Base-by-base conservation (phyloP, 163 green algal genomes). In the Chlamydomonas reinhardtii region DNA sequence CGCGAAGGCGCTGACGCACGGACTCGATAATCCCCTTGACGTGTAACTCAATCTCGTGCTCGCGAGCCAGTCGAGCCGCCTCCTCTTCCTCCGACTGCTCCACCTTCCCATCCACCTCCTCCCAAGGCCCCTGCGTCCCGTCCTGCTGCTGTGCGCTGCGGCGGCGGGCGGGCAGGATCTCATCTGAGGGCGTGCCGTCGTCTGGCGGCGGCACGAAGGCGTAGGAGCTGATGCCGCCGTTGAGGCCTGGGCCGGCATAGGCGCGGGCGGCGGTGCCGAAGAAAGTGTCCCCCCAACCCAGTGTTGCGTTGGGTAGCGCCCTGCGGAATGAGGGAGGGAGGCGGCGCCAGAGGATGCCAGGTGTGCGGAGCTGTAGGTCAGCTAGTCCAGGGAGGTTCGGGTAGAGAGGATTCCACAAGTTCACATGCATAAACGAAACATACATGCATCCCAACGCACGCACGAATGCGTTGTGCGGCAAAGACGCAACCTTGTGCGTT, bases 241-340 rank as follows among this genome's bases (percentile, higher is more conserved):
- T 62, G 5, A 85, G 68, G 12, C 78, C 78, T 0, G 78, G 78
- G 2, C 78, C 78, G 25, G 52, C 78, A 12, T 37, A 71, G 24
- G 22, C 48, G 22, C 78, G 78, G 12, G 29, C 22, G 24, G 54
- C 32, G 34, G 52, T 78, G 78, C 78, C 78, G 68, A 78, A 85
- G 24, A 85, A 78, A 4, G 68, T 77, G 52, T 85, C 78, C 14
- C 66, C 78, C 78, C 78, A 85, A 25, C 78, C 78, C 14, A 85
- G 34, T 0, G 78, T 85, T 34, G 39, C 78, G 68, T 85, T 85
- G 68, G 16, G 4, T 1, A 71, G 34, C 12, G 78, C 68, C 14
- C 52, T 77, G 52, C 1, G 73, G 71, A 12, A 24, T 2, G 20
- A 12, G 34, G 69, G 16, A 4, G 34, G 34, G n/a, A n/a, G n/a